Evolutionary conservation across 1,139 yeast species (phyloP), one percentile per base, ranked within the genome.

Genomic region (Blastobotrys aristatus): DNA sequence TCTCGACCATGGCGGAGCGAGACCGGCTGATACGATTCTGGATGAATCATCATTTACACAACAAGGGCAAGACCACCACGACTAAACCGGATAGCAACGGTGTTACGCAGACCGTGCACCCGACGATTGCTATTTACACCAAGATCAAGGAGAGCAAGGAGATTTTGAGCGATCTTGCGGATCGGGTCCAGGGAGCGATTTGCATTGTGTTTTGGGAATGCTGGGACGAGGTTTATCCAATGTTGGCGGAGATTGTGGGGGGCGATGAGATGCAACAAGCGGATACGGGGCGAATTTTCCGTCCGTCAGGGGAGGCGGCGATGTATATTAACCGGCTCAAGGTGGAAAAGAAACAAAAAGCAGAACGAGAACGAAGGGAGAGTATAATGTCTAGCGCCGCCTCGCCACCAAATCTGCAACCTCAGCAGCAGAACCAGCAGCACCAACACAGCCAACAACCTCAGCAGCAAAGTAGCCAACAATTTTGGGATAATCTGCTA

Each of bases 171-270:
- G 67, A 63, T 44, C 53, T 63, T 26, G 63, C 62, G 8, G 64
- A 63, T 46, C 53, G 67, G 8, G 56, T 61, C 24, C 67, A 63
- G 42, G 67, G 67, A 33, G 66, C 66, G 22, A 60, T 62, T 14
- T 62, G 66, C 53, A 57, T 58, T 47, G 67, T 63, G 32, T 63
- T 63, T 50, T 63, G 67, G 67, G 66, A 62, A 41, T 59, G 61
- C 45, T 63, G 67, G 67, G 67, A 63, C 43, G 64, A 57, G 34
- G 54, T 58, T 20, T 63, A 59, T 47, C 58, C 62, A 40, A 54
- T 62, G 18, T 50, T 63, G 34, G 62, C 62, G 27, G 63, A 59
- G 17, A 58, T 63, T 31, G 62, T 59, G 1, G 66, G 67, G 4
- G 59, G 57, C 33, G 58, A 56, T 14, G 58, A 50, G 26, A 54